phyloP scores from a whole-genome alignment of 768 basidiomycete genomes.

The Mycena galericulata region DNA sequence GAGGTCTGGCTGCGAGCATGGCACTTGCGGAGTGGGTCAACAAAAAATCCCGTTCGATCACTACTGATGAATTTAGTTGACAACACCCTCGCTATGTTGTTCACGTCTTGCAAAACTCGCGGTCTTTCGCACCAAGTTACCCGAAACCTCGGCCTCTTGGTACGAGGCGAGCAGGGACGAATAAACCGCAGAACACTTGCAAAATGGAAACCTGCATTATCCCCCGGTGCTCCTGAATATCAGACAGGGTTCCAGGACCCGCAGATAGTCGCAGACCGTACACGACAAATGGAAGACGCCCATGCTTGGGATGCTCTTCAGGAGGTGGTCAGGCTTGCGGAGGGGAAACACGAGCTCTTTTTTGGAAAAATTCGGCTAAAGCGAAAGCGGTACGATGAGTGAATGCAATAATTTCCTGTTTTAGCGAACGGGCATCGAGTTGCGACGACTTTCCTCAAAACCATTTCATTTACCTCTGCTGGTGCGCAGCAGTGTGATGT shows the following conservation, averaged over 20 bases:
- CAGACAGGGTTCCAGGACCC: constrained; percentile 14
- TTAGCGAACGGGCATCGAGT: too few relatives aligned
- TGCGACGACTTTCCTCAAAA: neutral
- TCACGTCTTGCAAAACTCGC: constrained; percentile 70
- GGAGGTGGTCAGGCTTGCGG: constrained; percentile 69
- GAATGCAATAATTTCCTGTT: neutral
- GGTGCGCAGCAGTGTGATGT: neutral
- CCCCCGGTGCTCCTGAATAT: constrained; percentile 36
- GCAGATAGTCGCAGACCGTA: constrained; percentile 30
- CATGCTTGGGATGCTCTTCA: constrained; percentile 57
- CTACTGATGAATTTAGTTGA: constrained; percentile 61
- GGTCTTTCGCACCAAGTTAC: constrained; percentile 72
- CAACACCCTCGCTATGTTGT: constrained; percentile 70
- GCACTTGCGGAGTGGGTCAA: constrained; percentile 69
- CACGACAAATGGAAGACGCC: constrained; percentile 37
- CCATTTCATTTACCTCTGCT: neutral
- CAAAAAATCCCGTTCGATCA: too few relatives aligned
- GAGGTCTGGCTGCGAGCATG: constrained; percentile 62
- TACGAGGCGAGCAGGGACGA: constrained; percentile 48
- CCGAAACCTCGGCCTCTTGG: constrained; percentile 62
- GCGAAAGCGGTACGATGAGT: neutral
- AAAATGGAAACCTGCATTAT: constrained; percentile 53
- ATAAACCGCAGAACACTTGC: constrained; percentile 40
- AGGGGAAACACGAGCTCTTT: constrained; percentile 61
- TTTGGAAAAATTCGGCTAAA: constrained; percentile 57